phyloP scores from a whole-genome alignment of 108 stramenopile genomes.

The Heterococcus sp. region DNA sequence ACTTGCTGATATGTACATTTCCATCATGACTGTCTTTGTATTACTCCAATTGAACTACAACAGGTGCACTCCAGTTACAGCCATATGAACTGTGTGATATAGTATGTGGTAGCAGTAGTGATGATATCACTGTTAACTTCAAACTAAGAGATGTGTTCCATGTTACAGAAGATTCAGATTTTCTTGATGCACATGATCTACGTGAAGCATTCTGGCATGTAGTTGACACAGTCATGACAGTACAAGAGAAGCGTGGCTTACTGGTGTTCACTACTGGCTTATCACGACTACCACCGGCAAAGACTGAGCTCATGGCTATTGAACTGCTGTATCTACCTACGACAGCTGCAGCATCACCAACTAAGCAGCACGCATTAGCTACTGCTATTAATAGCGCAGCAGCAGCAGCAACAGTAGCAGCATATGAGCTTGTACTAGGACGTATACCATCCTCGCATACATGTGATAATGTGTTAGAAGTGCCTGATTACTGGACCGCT shows the following conservation, averaged over 20 bases:
- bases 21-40: too few relatives aligned
- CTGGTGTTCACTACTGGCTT: conserved; percentile 50
- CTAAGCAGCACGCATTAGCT: not conserved
- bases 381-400: conserved; percentile 13
- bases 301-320: conserved; percentile 44
- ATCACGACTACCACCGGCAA: conserved; percentile 18
- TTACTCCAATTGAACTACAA: too few relatives aligned
- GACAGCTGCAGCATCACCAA: not conserved
- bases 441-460: conserved; percentile 50
- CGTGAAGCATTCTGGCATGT: not conserved
- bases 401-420: too few relatives aligned
- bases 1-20: too few relatives aligned
- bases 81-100: not conserved
- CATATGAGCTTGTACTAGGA: too few relatives aligned
- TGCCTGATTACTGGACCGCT: conserved; percentile 53
- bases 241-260: conserved; percentile 14
- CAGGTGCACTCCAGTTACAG: too few relatives aligned
- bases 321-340: conserved; percentile 43
- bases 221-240: not conserved
- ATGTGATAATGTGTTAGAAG: conserved; percentile 53
- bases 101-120: not conserved
- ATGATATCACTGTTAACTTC: not conserved
- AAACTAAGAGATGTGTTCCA: not conserved
- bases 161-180: not conserved
- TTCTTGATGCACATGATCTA: not conserved